Conservation (phyloP, 305 asterid species). For the Solanum hybrid region DNA sequence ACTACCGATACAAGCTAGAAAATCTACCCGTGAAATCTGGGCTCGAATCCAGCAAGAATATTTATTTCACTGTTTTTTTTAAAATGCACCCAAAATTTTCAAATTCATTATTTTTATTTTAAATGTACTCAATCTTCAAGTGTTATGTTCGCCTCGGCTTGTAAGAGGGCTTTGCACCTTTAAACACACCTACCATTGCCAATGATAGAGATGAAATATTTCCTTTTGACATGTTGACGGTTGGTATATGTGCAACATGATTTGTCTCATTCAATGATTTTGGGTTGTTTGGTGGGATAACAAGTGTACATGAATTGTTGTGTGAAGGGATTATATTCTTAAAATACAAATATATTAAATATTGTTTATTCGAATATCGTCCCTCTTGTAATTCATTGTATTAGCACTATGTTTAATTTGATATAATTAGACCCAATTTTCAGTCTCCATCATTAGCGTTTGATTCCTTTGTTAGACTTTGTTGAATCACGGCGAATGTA, state of each 20-base stretch:
- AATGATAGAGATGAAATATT: neutral
- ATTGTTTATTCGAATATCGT: too few relatives aligned
- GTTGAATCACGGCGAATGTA: neutral
- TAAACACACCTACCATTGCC: neutral
- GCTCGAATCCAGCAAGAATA: too few relatives aligned
- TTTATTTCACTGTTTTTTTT: too few relatives aligned
- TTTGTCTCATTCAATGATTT: neutral
- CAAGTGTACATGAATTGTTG: neutral
- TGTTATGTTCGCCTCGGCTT: too few relatives aligned
- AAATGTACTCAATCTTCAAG: too few relatives aligned
- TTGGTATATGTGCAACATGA: neutral
- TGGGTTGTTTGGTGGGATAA: neutral
- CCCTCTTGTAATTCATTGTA: neutral
- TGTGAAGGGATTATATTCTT: neutral
- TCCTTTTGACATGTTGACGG: neutral
- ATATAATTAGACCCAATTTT: neutral
- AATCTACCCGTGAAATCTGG: too few relatives aligned
- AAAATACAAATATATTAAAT: too few relatives aligned
- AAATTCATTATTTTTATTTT: too few relatives aligned
- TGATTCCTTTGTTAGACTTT: neutral
- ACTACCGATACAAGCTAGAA: too few relatives aligned
- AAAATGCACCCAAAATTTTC: too few relatives aligned
- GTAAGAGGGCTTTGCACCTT: neutral
- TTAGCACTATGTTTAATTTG: neutral
- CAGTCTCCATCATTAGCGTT: neutral